A percentile compares a stretch with the other conserved stretches of the same genome.
These are phyloP conservation scores for Ananas comosus DNA, from an alignment of 176 grass and related monocot genomes.

Conservation along the genomic window DNA sequence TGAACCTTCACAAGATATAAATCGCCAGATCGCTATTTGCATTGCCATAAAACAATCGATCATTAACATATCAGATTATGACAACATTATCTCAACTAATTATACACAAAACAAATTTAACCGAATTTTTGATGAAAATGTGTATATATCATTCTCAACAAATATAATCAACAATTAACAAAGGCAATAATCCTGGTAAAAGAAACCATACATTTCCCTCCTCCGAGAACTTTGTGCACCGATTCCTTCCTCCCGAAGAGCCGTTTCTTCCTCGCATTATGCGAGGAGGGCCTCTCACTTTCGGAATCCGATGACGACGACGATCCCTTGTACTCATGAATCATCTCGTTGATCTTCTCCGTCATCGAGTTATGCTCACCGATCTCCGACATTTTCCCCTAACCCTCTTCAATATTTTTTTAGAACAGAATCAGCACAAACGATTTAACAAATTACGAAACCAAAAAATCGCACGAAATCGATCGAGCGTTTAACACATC, in stretches of 20 bases:
- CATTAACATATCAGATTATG: background rate
- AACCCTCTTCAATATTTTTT: background rate
- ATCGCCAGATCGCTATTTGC: background rate
- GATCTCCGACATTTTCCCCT: constrained; percentile 61
- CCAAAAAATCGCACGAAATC: background rate
- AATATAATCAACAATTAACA: constrained; percentile 1
- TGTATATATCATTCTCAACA: background rate
- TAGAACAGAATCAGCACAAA: background rate
- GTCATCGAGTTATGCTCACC: constrained; percentile 45
- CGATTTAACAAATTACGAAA: background rate
- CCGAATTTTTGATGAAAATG: no score
- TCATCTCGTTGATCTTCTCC: constrained; percentile 60
- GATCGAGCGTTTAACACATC: no score
- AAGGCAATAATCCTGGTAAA: background rate
- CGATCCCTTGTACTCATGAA: constrained; percentile 40
- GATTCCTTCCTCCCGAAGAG: constrained; percentile 53
- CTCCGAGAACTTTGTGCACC: constrained; percentile 58
- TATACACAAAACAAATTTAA: no score
- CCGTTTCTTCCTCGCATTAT: constrained; percentile 36
- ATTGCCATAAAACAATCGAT: background rate
- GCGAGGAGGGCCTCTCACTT: constrained; percentile 30
- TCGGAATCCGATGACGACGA: constrained; percentile 69
- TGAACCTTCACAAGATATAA: background rate
- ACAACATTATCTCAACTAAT: background rate
- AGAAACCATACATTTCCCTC: constrained; percentile 43